Evolutionary conservation across 305 asterid genomes (phyloP).

Genomic region (Nicotiana rustica): DNA sequence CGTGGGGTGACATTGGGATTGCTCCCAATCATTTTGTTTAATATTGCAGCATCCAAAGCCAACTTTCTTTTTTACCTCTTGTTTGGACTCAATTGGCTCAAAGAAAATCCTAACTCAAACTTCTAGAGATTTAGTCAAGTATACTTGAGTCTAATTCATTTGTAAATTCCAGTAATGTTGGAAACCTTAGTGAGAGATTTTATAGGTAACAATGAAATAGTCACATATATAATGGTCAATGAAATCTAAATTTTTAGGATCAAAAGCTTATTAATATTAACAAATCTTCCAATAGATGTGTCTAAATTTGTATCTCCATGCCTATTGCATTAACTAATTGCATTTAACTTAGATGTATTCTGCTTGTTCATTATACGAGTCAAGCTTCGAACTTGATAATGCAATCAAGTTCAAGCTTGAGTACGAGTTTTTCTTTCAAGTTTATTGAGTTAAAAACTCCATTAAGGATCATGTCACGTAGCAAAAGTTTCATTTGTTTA

Average conservation of each 20-base stretch:
- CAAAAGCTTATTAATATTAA: background rate
- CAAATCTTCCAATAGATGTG: no score
- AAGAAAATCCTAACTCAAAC: background rate
- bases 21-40: conserved; percentile 21
- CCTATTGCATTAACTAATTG: background rate
- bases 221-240: background rate
- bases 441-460: background rate
- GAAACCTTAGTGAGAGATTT: background rate
- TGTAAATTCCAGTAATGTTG: background rate
- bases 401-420: background rate
- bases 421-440: background rate
- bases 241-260: background rate
- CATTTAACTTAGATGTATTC: background rate
- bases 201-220: background rate
- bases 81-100: conserved; percentile 19
- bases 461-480: background rate
- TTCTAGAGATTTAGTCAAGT: background rate
- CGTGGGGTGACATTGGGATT: conserved; percentile 7
- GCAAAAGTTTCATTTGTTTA: background rate
- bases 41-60: background rate
- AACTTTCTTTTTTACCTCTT: background rate
- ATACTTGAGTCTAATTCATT: background rate
- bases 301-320: background rate
- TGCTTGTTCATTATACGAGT: background rate
- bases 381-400: background rate